A percentile compares a stretch with the other conserved stretches of the same genome.
phyloP scores from a whole-genome alignment of 1,284 basidiomycete species.

The Macrocystidia cucumis region DNA sequence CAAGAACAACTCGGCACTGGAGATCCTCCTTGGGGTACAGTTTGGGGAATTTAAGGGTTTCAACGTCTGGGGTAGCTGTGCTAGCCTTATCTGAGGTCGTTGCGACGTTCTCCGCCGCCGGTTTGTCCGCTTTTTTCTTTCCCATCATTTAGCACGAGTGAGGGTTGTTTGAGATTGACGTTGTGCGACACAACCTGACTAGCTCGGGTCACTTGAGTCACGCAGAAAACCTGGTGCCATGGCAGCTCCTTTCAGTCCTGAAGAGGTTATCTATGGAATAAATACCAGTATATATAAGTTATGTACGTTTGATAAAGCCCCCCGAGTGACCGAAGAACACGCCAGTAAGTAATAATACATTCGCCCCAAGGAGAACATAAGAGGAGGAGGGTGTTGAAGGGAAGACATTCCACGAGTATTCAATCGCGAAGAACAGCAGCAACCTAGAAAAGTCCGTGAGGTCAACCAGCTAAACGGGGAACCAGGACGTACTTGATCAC shows the following conservation, averaged over 20 bases:
- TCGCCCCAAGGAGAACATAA: constrained; percentile 46
- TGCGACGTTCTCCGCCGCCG: too few relatives aligned
- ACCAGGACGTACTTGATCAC: constrained; percentile 46
- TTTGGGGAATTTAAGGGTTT: constrained; percentile 28
- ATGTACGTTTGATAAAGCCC: too few relatives aligned
- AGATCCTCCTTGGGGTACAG: constrained; percentile 35
- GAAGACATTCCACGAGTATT: constrained; percentile 85
- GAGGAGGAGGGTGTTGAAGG: constrained; percentile 78
- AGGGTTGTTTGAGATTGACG: background rate
- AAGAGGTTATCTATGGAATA: background rate
- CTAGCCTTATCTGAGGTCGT: too few relatives aligned
- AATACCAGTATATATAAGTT: constrained; percentile 1
- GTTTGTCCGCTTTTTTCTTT: constrained; percentile 10
- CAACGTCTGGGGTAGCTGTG: constrained; percentile 7
- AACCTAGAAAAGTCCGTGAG: constrained; percentile 36
- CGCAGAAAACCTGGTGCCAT: constrained; percentile 1
- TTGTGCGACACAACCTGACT: background rate
- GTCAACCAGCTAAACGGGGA: constrained; percentile 2
- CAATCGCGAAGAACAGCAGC: constrained; percentile 53
- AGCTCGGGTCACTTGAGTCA: background rate
- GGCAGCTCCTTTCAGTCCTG: background rate
- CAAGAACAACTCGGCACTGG: constrained; percentile 36
- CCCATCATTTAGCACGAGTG: constrained; percentile 7
- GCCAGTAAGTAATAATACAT: constrained; percentile 54
- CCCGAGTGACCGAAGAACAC: constrained; percentile 54